A percentile compares a stretch with the other conserved stretches of the same genome.
These are phyloP conservation scores for Tricholoma matsutake DNA, from an alignment of 768 basidiomycete species.

Conservation along the genomic window DNA sequence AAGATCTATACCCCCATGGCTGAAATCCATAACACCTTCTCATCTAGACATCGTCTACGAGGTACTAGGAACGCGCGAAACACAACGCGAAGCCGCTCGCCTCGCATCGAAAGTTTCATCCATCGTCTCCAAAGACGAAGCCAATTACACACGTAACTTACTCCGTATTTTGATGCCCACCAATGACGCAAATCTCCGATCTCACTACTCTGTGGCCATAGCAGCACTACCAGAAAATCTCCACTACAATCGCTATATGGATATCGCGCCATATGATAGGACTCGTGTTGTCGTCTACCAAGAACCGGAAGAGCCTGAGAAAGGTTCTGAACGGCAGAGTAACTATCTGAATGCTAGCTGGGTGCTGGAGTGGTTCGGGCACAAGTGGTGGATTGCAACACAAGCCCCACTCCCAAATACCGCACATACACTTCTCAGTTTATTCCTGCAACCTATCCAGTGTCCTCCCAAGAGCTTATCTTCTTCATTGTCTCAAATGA, in stretches of 20 bases:
- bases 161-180: background rate
- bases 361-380: constrained; percentile 72
- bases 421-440: constrained; percentile 71
- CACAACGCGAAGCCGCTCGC: constrained; percentile 13
- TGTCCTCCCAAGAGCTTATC: constrained; percentile 29
- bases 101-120: constrained; percentile 1
- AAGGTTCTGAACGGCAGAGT: constrained; percentile 1
- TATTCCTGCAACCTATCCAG: constrained; percentile 50
- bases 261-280: constrained; percentile 79
- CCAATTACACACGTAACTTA: background rate
- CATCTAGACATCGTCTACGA: constrained; percentile 9
- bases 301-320: constrained; percentile 14
- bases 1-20: constrained; percentile 11
- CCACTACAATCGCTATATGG: constrained; percentile 62
- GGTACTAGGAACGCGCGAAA: constrained; percentile 12
- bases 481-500: constrained; percentile 21
- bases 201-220: constrained; percentile 56
- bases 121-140: background rate
- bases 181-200: background rate
- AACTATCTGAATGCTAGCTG: constrained; percentile 84
- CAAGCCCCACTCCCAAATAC: constrained; percentile 77
- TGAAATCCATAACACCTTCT: constrained; percentile 6
- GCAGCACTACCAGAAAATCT: constrained; percentile 44
- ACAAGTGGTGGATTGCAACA: constrained; percentile 81
- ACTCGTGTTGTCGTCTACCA: constrained; percentile 52